A percentile compares a stretch with the other conserved stretches of the same genome.
These are phyloP conservation scores for Garcia nutans DNA, from an alignment of 345 rosid genomes.

Conservation along the genomic window DNA sequence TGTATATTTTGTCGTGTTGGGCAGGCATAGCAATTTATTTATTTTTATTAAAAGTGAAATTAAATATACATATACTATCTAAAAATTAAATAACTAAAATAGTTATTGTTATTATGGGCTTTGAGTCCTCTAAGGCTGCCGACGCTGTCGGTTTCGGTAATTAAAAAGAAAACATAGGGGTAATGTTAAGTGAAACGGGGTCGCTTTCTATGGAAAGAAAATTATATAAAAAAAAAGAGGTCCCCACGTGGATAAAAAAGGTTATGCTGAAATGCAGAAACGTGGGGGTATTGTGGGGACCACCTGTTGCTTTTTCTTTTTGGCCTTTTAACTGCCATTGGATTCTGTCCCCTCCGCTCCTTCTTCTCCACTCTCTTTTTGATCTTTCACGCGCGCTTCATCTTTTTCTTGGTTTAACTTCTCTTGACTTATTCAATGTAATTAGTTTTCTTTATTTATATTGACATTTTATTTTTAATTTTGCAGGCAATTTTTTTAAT, in stretches of 20 bases:
- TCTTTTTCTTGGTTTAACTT: not conserved
- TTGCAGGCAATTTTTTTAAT: too few relatives aligned
- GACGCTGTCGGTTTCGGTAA: slow-evolving; percentile 40
- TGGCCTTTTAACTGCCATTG: slow-evolving; percentile 14
- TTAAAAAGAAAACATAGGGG: not conserved
- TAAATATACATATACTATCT: too few relatives aligned
- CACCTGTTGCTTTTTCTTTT: not conserved
- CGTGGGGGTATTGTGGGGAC: slow-evolving; percentile 14
- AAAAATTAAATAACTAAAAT: too few relatives aligned
- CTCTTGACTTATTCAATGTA: too few relatives aligned
- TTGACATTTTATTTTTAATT: too few relatives aligned
- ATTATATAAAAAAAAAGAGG: not conserved
- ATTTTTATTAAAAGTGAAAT: too few relatives aligned
- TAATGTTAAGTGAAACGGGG: slow-evolving; percentile 23
- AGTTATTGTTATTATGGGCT: too few relatives aligned
- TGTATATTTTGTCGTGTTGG: slow-evolving; percentile 17
- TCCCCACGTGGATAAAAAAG: slow-evolving; percentile 21
- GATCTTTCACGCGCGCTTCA: not conserved
- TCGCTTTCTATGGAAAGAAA: slow-evolving; percentile 13
- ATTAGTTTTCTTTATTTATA: not conserved
- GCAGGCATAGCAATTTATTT: too few relatives aligned
- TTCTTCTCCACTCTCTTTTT: slow-evolving; percentile 2
- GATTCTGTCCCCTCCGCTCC: slow-evolving; percentile 18
- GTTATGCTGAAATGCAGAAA: not conserved
- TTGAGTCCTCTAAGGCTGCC: slow-evolving; percentile 30